Evolutionary conservation across 371 early-diverging fungal genomes (phyloP).

Genomic region (Dichotomocladium elegans): DNA sequence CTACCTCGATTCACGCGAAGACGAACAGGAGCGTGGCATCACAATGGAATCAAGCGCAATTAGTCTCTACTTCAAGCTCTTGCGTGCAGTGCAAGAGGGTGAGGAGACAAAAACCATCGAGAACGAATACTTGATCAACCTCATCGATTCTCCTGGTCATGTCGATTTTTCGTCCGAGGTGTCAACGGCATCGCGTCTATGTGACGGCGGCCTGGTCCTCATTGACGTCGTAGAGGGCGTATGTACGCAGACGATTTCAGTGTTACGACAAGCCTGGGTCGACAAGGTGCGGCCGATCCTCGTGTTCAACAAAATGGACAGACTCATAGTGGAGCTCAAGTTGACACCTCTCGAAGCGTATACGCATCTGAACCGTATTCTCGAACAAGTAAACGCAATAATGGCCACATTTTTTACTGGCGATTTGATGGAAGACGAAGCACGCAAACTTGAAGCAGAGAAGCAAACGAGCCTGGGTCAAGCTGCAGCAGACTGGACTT

Average conservation of each 20-base stretch:
- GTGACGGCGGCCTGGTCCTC: conserved; percentile 96
- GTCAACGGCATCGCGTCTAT: conserved; percentile 92
- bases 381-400: conserved; percentile 95
- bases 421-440: conserved; percentile 85
- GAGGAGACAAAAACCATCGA: conserved; percentile 19
- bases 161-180: conserved; percentile 99
- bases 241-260: conserved; percentile 97
- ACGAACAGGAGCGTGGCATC: conserved; percentile 99
- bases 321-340: conserved; percentile 90
- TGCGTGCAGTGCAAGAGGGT: conserved; percentile 21
- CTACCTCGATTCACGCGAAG: conserved; percentile 97
- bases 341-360: conserved; percentile 92
- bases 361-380: conserved; percentile 81
- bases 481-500: conserved; percentile 68
- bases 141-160: conserved; percentile 99
- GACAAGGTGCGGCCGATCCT: conserved; percentile 89
- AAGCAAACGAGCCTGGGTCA: conserved; percentile 32
- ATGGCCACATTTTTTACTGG: conserved; percentile 92
- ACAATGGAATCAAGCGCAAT: conserved; percentile 99
- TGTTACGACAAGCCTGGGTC: conserved; percentile 90
- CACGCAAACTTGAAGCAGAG: conserved; percentile 62
- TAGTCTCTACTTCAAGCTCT: conserved; percentile 82
- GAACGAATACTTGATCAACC: conserved; percentile 86
- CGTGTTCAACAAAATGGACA: conserved; percentile 99
- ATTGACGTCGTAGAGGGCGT: conserved; percentile 99